Conservation (phyloP, 2,329 filamentous ascomycete species). For the Penicillium sp. region DNA sequence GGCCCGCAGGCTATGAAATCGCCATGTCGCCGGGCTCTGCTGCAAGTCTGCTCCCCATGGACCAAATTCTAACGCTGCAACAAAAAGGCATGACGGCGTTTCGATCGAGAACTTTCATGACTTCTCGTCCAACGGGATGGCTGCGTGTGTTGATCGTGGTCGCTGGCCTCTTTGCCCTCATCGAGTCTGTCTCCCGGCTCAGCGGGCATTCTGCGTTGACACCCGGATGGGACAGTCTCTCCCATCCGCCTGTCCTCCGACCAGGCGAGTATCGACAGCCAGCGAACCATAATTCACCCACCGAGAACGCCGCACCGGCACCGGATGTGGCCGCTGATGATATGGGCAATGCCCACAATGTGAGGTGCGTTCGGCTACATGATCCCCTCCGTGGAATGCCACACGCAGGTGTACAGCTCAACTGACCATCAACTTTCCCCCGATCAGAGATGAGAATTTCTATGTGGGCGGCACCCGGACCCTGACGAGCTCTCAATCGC, state of each 20-base stretch:
- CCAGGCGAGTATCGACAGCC: conserved; percentile 16
- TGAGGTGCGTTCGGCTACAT: conserved; percentile 7
- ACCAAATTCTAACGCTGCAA: conserved; percentile 1
- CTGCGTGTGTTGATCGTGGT: conserved; percentile 11
- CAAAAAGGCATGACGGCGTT: conserved; percentile 3
- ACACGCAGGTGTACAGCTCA: not conserved
- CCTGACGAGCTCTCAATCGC: conserved; percentile 12
- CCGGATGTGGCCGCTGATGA: conserved; percentile 7
- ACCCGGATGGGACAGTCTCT: not conserved
- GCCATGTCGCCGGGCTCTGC: not conserved
- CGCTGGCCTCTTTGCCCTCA: conserved; percentile 4
- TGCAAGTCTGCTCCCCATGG: conserved; percentile 3
- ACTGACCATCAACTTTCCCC: not conserved
- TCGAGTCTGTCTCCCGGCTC: conserved; percentile 9
- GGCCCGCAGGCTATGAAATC: conserved; percentile 2
- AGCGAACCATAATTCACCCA: not conserved
- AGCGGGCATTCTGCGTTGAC: conserved; percentile 5
- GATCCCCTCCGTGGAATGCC: no score
- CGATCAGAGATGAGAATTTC: conserved; percentile 13
- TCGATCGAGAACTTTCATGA: not conserved
- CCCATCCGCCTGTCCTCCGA: conserved; percentile 7
- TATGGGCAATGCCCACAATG: conserved; percentile 11
- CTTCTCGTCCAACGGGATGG: conserved; percentile 6
- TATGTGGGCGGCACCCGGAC: conserved; percentile 17
- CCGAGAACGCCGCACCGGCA: not conserved